phyloP scores from a whole-genome alignment of 208 protist species.

The Trypanosoma congolense region DNA sequence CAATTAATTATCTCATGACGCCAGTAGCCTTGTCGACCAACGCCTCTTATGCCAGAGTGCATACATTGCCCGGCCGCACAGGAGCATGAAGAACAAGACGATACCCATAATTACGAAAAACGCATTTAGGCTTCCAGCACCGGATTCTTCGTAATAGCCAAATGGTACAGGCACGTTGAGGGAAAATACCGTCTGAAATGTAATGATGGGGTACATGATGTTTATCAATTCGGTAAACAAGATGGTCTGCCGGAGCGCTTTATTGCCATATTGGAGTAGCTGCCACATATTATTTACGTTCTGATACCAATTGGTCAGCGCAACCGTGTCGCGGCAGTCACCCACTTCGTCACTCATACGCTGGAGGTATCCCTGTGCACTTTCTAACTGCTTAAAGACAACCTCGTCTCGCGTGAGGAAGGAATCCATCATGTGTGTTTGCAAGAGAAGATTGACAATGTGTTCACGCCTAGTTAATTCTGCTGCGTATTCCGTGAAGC shows the following conservation, averaged over 20 bases:
- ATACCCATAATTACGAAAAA: constrained; percentile 62
- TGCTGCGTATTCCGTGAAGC: constrained; percentile 78
- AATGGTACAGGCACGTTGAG: constrained; percentile 81
- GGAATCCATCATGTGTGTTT: constrained; percentile 48
- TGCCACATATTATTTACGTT: constrained; percentile 75
- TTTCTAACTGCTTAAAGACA: constrained; percentile 53
- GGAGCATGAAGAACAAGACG: constrained; percentile 36
- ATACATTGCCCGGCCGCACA: constrained; percentile 34
- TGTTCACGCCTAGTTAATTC: constrained; percentile 68
- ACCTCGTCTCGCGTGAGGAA: constrained; percentile 50
- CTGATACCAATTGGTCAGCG: constrained; percentile 83
- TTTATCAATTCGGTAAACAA: constrained; percentile 71
- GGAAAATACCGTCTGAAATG: constrained; percentile 72
- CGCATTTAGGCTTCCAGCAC: constrained; percentile 29
- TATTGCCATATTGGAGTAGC: constrained; percentile 57
- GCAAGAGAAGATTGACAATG: constrained; percentile 57
- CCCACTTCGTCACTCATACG: constrained; percentile 66
- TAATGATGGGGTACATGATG: constrained; percentile 78
- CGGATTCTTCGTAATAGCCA: constrained; percentile 43
- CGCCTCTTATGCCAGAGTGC: constrained; percentile 32
- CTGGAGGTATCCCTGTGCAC: constrained; percentile 55
- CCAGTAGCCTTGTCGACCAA: constrained; percentile 61
- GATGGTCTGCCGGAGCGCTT: constrained; percentile 65
- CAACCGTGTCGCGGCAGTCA: constrained; percentile 78
- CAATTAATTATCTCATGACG: constrained; percentile 23